These are phyloP conservation scores for Stipa capillata DNA, from an alignment of 176 grass and related monocot species.

Conservation along the genomic window DNA sequence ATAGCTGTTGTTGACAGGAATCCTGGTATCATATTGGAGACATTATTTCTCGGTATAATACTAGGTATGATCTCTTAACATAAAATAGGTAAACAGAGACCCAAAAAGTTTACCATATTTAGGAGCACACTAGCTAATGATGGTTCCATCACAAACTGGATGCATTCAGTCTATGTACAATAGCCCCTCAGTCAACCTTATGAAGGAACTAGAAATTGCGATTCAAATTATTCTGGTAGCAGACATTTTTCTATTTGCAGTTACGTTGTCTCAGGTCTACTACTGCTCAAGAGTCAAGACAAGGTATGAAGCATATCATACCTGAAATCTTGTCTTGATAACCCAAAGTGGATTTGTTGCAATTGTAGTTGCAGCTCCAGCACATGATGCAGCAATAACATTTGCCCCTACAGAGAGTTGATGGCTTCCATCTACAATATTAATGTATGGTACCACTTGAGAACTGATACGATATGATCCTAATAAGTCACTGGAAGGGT, in stretches of 20 bases:
- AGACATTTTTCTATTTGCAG: not conserved
- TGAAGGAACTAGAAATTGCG: not conserved
- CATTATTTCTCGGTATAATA: not conserved
- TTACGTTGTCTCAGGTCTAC: not conserved
- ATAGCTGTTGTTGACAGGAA: not conserved
- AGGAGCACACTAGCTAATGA: not conserved
- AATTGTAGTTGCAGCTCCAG: constrained; percentile 86
- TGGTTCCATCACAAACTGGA: not conserved
- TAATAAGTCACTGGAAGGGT: constrained; percentile 3
- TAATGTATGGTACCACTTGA: constrained; percentile 9
- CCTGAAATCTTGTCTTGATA: constrained; percentile 96
- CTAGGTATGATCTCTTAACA: not conserved
- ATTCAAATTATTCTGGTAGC: not conserved
- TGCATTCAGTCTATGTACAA: not conserved
- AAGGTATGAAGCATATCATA: constrained; percentile 32
- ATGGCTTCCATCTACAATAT: constrained; percentile 57
- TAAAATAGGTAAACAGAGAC: no score
- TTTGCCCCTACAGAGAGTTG: constrained; percentile 76
- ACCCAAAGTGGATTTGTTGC: constrained; percentile 97
- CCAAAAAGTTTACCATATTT: not conserved
- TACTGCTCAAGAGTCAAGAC: not conserved
- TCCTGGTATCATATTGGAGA: not conserved
- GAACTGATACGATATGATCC: constrained; percentile 1
- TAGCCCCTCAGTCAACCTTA: not conserved
- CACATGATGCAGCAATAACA: constrained; percentile 92